These are phyloP conservation scores for Teunomyces gatunensis DNA, from an alignment of 805 yeast species.

Conservation along the genomic window DNA sequence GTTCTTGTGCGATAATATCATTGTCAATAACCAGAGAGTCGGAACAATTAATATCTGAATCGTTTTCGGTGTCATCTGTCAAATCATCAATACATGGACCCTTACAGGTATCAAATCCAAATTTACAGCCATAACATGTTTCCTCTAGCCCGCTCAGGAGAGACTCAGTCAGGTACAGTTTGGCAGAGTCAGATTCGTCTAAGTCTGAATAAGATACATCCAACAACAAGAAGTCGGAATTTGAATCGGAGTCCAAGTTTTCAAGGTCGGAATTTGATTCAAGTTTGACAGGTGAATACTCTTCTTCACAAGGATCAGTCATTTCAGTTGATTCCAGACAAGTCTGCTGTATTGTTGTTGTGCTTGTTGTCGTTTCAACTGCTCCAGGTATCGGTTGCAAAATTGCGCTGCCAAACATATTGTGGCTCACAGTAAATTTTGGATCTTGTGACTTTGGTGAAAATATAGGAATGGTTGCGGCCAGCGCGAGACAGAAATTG, in stretches of 20 bases:
- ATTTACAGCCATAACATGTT: background rate
- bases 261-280: background rate
- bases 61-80: constrained; percentile 5
- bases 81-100: constrained; percentile 2
- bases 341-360: background rate
- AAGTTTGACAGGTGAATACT: background rate
- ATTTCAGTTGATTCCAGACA: background rate
- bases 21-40: background rate
- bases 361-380: too few species aligned
- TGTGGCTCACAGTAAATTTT: background rate
- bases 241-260: background rate
- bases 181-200: background rate
- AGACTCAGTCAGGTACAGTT: background rate
- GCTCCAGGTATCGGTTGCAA: background rate
- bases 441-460: background rate
- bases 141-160: background rate
- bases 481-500: constrained; percentile 5
- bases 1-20: background rate
- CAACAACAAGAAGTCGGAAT: constrained; percentile 1
- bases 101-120: background rate
- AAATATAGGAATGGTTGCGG: constrained; percentile 1
- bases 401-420: constrained; percentile 1
- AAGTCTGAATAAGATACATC: background rate
- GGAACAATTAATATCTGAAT: constrained; percentile 2
- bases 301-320: background rate